These are phyloP conservation scores for Wickerhamomyces ciferrii DNA, from an alignment of 805 yeast genomes.

Conservation along the genomic window DNA sequence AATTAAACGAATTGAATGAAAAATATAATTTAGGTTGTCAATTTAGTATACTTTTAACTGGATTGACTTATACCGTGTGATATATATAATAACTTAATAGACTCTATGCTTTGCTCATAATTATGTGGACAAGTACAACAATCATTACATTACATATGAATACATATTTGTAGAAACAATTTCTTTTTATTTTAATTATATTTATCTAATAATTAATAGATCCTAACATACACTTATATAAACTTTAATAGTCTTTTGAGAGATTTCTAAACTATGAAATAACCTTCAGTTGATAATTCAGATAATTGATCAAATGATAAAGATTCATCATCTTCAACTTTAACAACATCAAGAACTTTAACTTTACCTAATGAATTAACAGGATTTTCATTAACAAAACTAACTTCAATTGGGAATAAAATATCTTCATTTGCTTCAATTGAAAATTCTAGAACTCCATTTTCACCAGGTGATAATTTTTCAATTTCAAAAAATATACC, in stretches of 20 bases:
- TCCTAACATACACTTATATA: background rate
- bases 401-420: slow-evolving; percentile 81
- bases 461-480: slow-evolving; percentile 42
- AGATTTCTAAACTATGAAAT: slow-evolving; percentile 46
- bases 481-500: slow-evolving; percentile 67
- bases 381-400: slow-evolving; percentile 46
- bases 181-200: too few species aligned
- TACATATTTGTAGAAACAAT: too few species aligned
- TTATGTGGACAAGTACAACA: too few species aligned
- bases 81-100: background rate
- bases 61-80: slow-evolving; percentile 34
- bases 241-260: background rate
- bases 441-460: slow-evolving; percentile 76
- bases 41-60: slow-evolving; percentile 52
- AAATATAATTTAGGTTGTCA: slow-evolving; percentile 33
- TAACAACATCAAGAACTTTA: slow-evolving; percentile 53
- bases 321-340: slow-evolving; percentile 43
- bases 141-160: too few species aligned
- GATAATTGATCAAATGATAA: slow-evolving; percentile 68
- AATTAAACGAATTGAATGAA: slow-evolving; percentile 42
- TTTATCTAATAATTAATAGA: background rate
- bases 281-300: slow-evolving; percentile 53
- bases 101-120: too few species aligned
- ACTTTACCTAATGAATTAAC: slow-evolving; percentile 60
- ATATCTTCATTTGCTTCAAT: slow-evolving; percentile 77